Conservation (phyloP, 306 rosid species). For the Acacia confusa region DNA sequence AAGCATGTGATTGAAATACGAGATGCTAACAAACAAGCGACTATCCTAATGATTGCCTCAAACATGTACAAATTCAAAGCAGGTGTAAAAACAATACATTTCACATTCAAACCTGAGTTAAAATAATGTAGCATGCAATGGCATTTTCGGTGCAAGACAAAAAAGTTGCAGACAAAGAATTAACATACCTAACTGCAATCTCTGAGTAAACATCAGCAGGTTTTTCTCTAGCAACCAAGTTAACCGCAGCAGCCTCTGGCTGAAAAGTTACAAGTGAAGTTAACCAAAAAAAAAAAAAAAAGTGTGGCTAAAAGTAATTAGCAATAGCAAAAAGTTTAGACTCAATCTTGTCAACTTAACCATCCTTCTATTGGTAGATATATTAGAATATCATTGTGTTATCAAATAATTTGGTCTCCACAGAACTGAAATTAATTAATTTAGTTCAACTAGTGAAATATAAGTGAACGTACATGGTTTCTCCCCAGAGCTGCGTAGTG, state of each 20-base stretch:
- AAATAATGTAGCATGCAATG: conserved; percentile 9
- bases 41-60: conserved; percentile 1
- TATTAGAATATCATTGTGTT: neutral
- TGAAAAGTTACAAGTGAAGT: conserved; percentile 33
- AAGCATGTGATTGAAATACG: neutral
- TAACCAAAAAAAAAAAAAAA: conserved; percentile 17
- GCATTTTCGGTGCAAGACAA: neutral
- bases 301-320: conserved; percentile 15
- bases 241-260: conserved; percentile 93
- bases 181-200: conserved; percentile 70
- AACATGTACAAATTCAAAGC: conserved; percentile 11
- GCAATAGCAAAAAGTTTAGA: conserved; percentile 11
- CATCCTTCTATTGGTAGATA: neutral
- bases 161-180: conserved; percentile 5
- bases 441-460: conserved; percentile 16
- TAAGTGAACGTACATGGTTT: conserved; percentile 57
- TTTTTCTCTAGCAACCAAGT: conserved; percentile 72
- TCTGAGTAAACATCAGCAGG: conserved; percentile 89
- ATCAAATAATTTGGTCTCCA: neutral
- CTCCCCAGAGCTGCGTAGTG: conserved; percentile 93
- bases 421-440: conserved; percentile 7
- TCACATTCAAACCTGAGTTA: neutral
- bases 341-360: neutral
- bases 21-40: neutral
- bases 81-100: conserved; percentile 7